These are phyloP conservation scores for Steccherinum ochraceum DNA, from an alignment of 768 basidiomycete species.

Conservation along the genomic window DNA sequence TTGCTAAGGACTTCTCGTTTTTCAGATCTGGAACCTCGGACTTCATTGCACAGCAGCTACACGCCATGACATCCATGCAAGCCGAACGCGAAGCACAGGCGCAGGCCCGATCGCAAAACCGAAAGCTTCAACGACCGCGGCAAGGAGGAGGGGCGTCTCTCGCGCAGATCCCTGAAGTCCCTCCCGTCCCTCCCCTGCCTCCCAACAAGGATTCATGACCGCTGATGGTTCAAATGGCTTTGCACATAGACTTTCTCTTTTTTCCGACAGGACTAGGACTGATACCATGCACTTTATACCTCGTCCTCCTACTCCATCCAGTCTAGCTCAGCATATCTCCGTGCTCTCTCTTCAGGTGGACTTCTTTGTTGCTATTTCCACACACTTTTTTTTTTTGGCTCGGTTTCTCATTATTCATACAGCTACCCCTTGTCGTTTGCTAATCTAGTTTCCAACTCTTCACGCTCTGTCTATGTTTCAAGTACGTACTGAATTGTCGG, in stretches of 20 bases:
- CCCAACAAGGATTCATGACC: conserved; percentile 3
- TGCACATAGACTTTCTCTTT: not conserved
- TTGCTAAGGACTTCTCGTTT: not conserved
- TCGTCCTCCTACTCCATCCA: conserved; percentile 2
- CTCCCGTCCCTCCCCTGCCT: conserved; percentile 21
- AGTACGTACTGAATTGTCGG: too few relatives aligned
- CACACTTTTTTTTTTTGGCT: too few relatives aligned
- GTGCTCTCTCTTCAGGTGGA: too few relatives aligned
- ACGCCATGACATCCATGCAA: conserved; percentile 77
- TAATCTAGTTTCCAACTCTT: too few relatives aligned
- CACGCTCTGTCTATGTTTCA: too few relatives aligned
- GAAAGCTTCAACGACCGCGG: conserved; percentile 50
- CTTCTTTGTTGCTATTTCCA: too few relatives aligned
- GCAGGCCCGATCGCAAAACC: conserved; percentile 45
- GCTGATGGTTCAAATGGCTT: conserved; percentile 1
- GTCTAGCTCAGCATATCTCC: not conserved
- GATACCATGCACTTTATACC: conserved; percentile 26
- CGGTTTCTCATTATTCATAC: too few relatives aligned
- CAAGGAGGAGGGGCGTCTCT: conserved; percentile 22
- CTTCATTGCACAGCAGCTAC: conserved; percentile 83
- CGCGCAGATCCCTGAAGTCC: conserved; percentile 23
- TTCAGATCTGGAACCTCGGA: conserved; percentile 72
- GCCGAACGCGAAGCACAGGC: conserved; percentile 75
- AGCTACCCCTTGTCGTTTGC: too few relatives aligned
- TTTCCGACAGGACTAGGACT: conserved; percentile 9